A percentile compares a stretch with the other conserved stretches of the same genome.
These are phyloP conservation scores for Aspergillus mulundensis DNA, from an alignment of 495 filamentous ascomycete genomes.

Conservation along the genomic window DNA sequence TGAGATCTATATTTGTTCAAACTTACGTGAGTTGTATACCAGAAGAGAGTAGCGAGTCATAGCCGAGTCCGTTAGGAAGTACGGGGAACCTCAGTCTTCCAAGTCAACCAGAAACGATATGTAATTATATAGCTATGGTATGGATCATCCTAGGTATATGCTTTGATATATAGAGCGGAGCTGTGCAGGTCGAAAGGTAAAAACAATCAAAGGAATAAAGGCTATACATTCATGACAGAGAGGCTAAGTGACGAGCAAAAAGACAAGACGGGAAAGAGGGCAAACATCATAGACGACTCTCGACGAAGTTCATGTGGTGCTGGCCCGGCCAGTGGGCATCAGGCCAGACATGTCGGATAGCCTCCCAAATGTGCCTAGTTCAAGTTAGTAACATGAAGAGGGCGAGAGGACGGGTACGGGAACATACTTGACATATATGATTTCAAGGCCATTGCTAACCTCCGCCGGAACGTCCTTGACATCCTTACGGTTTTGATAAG, in stretches of 20 bases:
- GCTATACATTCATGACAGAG: not conserved
- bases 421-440: slow-evolving; percentile 80
- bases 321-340: slow-evolving; percentile 75
- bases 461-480: slow-evolving; percentile 88
- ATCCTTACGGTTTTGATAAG: slow-evolving; percentile 87
- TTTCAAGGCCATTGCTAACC: slow-evolving; percentile 81
- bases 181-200: not conserved
- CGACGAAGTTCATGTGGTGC: slow-evolving; percentile 56
- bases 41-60: no score
- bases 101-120: no score
- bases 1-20: not conserved
- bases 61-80: not conserved
- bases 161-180: not conserved
- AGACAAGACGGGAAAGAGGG: not conserved
- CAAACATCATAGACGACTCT: slow-evolving; percentile 52
- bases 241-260: slow-evolving; percentile 26
- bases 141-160: not conserved
- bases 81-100: not conserved
- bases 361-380: slow-evolving; percentile 81
- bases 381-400: slow-evolving; percentile 18
- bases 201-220: not conserved
- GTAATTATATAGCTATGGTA: not conserved
- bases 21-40: no score
- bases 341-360: slow-evolving; percentile 78
- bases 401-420: not conserved